Evolutionary conservation across 805 yeast species (phyloP).

Genomic region (Kregervanrija delftensis): DNA sequence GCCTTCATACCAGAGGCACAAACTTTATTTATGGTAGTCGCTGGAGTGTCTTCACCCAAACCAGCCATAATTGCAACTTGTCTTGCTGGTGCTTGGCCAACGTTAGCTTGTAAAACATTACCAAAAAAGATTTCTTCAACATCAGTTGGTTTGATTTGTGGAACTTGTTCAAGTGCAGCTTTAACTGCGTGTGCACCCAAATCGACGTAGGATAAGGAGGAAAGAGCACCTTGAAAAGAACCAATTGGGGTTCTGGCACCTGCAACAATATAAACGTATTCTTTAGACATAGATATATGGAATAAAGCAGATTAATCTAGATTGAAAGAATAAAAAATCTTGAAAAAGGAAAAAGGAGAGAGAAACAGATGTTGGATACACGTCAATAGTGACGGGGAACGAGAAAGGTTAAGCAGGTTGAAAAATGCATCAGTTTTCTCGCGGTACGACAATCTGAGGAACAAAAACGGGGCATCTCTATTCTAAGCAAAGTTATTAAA

Average conservation of each 20-base stretch:
- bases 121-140: constrained; percentile 93
- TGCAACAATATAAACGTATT: constrained; percentile 78
- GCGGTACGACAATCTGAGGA: too few relatives aligned
- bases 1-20: constrained; percentile 97
- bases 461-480: too few relatives aligned
- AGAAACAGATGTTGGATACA: background rate
- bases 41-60: constrained; percentile 68
- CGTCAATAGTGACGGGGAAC: background rate
- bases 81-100: constrained; percentile 97
- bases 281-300: constrained; percentile 19
- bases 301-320: too few relatives aligned
- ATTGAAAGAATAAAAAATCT: too few relatives aligned
- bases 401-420: background rate
- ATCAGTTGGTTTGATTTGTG: constrained; percentile 65
- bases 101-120: constrained; percentile 84
- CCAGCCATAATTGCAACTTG: constrained; percentile 94
- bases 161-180: constrained; percentile 78
- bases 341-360: too few relatives aligned
- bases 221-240: constrained; percentile 78
- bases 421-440: too few relatives aligned
- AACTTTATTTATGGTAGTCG: constrained; percentile 91
- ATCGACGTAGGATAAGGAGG: constrained; percentile 73
- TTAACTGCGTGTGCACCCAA: constrained; percentile 90
- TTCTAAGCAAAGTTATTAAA: too few relatives aligned
- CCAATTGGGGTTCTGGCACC: constrained; percentile 96